These are phyloP conservation scores for Irpex sp. DNA, from an alignment of 1,284 basidiomycete species.

Conservation along the genomic window DNA sequence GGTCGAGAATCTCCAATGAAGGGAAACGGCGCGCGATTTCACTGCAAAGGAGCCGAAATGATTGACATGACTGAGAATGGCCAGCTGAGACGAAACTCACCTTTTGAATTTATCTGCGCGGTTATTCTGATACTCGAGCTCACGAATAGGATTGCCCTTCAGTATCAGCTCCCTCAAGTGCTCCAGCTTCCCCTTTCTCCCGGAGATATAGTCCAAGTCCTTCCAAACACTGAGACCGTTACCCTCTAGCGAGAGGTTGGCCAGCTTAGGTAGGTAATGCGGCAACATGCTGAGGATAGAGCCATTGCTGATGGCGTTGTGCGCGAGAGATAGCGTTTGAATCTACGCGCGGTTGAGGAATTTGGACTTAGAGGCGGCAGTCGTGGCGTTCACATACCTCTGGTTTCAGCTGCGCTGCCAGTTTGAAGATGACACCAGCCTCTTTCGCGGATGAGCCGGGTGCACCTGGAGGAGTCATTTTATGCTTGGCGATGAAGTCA, in stretches of 20 bases:
- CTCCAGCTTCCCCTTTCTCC: constrained; percentile 55
- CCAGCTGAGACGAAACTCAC: constrained; percentile 36
- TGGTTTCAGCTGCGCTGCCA: constrained; percentile 75
- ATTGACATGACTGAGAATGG: constrained; percentile 2
- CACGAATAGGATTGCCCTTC: constrained; percentile 76
- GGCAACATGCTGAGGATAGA: constrained; percentile 52
- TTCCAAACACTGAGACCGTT: constrained; percentile 65
- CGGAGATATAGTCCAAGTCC: constrained; percentile 63
- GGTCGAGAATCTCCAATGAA: constrained; percentile 70
- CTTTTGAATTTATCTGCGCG: constrained; percentile 58
- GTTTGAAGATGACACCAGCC: constrained; percentile 81
- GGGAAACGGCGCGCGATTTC: constrained; percentile 71
- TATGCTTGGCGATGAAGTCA: constrained; percentile 62
- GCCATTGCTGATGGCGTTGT: constrained; percentile 48
- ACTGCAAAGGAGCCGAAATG: constrained; percentile 34
- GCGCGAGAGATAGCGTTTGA: constrained; percentile 72
- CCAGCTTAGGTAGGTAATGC: constrained; percentile 69
- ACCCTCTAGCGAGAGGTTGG: constrained; percentile 78
- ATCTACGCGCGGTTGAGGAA: constrained; percentile 42
- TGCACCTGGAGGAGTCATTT: constrained; percentile 64
- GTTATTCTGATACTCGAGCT: constrained; percentile 54
- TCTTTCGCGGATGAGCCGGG: constrained; percentile 58
- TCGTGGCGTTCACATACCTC: constrained; percentile 39
- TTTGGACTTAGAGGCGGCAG: not conserved
- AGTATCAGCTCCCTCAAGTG: constrained; percentile 76